Base-by-base conservation (phyloP, 768 basidiomycete species). In the Boletus sensibilis region DNA sequence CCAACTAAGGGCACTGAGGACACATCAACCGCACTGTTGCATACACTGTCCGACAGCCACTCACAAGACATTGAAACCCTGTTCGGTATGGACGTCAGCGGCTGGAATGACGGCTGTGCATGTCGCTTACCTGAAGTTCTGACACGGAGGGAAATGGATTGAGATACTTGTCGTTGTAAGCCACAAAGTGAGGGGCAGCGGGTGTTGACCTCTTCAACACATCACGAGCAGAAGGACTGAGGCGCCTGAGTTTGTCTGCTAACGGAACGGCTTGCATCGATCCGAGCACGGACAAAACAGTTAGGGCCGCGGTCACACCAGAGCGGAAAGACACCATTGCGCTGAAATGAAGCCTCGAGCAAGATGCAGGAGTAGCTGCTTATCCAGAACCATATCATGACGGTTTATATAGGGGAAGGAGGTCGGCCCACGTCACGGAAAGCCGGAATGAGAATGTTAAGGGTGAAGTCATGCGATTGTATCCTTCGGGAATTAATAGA, bases 151-250 rank as follows among this genome's bases (percentile, higher is more conserved):
- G 84, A 5, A 68, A 66, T 0, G 80, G 80, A 45, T 74, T 72
- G 29, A 79, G 72, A 53, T 67, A 83, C 41, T 56, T 61, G 60
- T 78, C 77, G 49, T 72, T 74, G 62, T 79, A 79, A 23, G 72
- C 64, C 10, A 77, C 62, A 33, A 75, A 87, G 63, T 79, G 77
- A 40, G 85, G 85, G 5, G 82, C 75, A 23, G 76, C 75, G 0
- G 78, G 75, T 1, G 48, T 55, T 2, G 59, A 57, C 33, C 45
- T 55, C 53, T 50, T 56, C 56, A 68, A 25, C 20, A 69, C 18
- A 33, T 63, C 60, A 41, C 61, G 67, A 49, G 68, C 67, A n/a
- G 65, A 48, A 8, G 60, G 58, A 52, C 60, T 69, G 44, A 69
- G 57, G 16, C 21, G 25, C 14, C 38, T 48, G 47, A 71, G 60